These are phyloP conservation scores for Carex cristatella DNA, from an alignment of 176 grass and related monocot species.

Conservation along the genomic window DNA sequence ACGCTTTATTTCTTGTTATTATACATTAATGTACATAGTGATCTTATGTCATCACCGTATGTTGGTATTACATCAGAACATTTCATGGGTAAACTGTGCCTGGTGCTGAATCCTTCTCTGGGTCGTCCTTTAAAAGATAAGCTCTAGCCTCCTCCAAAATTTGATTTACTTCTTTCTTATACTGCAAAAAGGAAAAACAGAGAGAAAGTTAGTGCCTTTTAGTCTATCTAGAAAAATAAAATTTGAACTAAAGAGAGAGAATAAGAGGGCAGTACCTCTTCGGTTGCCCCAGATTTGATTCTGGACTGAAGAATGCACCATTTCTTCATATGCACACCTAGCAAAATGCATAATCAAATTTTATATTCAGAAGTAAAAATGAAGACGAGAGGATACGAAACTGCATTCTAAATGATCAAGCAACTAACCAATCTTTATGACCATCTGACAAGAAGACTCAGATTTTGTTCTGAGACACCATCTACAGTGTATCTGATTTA, in stretches of 20 bases:
- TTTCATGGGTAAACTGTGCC: slow-evolving; percentile 30
- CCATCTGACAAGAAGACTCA: slow-evolving; percentile 49
- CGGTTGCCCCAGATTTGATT: slow-evolving; percentile 94
- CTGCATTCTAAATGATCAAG: neutral
- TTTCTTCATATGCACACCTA: slow-evolving; percentile 95
- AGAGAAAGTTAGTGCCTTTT: neutral
- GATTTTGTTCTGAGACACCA: slow-evolving; percentile 70
- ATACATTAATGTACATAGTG: neutral
- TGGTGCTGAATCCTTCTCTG: slow-evolving; percentile 29
- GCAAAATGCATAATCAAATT: slow-evolving; percentile 24
- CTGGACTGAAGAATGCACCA: slow-evolving; percentile 97
- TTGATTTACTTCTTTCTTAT: slow-evolving; percentile 69
- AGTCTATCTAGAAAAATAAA: slow-evolving; percentile 27
- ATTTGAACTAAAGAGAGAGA: slow-evolving; percentile 23
- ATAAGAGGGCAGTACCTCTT: slow-evolving; percentile 46
- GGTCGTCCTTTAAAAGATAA: slow-evolving; percentile 32
- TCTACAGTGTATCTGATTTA: slow-evolving; percentile 67
- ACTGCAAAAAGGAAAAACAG: slow-evolving; percentile 36
- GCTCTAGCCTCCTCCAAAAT: slow-evolving; percentile 64
- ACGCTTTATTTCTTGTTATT: neutral
- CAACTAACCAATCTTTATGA: slow-evolving; percentile 84
- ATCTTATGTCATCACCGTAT: neutral
- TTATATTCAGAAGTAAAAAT: slow-evolving; percentile 6
- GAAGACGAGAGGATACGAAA: neutral
- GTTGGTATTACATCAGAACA: neutral